Evolutionary conservation across 495 filamentous ascomycete genomes (phyloP).

Genomic region (Arthonia radiata): DNA sequence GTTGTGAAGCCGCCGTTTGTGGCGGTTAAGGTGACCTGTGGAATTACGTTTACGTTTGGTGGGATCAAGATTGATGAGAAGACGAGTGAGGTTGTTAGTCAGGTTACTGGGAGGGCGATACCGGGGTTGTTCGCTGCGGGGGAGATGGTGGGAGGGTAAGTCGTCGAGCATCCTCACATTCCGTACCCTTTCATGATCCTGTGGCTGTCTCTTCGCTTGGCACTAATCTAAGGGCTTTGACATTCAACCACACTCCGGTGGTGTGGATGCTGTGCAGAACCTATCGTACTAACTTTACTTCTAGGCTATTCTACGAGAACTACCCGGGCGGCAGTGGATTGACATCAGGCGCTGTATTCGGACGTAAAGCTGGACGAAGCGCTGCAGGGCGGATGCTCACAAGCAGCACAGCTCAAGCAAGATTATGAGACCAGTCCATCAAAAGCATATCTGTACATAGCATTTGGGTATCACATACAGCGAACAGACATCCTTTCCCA

Average conservation of each 20-base stretch:
- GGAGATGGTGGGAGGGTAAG: constrained; percentile 32
- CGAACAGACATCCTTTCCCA: too few relatives aligned
- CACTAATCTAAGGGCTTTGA: too few relatives aligned
- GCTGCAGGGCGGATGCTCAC: constrained; percentile 13
- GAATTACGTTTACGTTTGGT: too few relatives aligned
- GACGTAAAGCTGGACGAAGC: constrained; percentile 22
- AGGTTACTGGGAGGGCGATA: constrained; percentile 17
- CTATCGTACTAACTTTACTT: not conserved
- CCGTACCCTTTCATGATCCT: not conserved
- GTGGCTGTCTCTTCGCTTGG: too few relatives aligned
- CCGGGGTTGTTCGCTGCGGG: constrained; percentile 29
- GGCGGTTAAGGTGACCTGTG: too few relatives aligned
- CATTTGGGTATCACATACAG: too few relatives aligned
- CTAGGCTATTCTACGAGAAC: too few relatives aligned
- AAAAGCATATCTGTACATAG: too few relatives aligned
- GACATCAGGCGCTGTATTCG: constrained; percentile 32
- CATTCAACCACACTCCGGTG: constrained; percentile 24
- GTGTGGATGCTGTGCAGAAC: not conserved
- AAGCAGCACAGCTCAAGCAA: too few relatives aligned
- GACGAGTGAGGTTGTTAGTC: constrained; percentile 21
- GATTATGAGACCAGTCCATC: too few relatives aligned
- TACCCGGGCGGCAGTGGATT: constrained; percentile 39
- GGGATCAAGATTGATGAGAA: constrained; percentile 26
- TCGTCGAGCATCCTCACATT: not conserved
- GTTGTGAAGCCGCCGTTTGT: too few relatives aligned